Conservation (phyloP, 768 basidiomycete species). For the Cyclocybe cylindracea region DNA sequence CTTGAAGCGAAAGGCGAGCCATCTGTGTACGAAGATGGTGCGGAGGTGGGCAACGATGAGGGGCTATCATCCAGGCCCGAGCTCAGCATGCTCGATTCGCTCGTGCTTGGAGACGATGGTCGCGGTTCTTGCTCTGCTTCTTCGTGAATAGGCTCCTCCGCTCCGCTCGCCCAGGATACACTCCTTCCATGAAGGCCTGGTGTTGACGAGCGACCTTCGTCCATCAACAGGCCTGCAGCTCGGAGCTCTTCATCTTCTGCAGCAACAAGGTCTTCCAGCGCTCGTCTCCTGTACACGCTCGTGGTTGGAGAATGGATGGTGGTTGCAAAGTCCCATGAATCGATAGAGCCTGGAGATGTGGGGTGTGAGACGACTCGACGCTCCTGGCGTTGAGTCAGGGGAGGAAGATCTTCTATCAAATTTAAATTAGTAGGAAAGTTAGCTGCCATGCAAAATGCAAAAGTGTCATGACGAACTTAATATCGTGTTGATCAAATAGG, state of each 20-base stretch:
- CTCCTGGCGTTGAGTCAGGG: slow-evolving; percentile 73
- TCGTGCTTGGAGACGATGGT: slow-evolving; percentile 21
- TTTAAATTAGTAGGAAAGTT: neutral
- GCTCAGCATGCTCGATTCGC: slow-evolving; percentile 18
- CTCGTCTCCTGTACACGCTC: slow-evolving; percentile 24
- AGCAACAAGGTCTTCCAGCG: slow-evolving; percentile 24
- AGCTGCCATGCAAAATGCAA: neutral
- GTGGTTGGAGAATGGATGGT: slow-evolving; percentile 41
- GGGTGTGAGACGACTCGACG: slow-evolving; percentile 45
- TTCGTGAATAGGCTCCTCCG: slow-evolving; percentile 7
- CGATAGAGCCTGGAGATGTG: slow-evolving; percentile 50
- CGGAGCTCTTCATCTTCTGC: slow-evolving; percentile 23
- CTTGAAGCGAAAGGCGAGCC: slow-evolving; percentile 10
- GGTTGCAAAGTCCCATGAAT: slow-evolving; percentile 80
- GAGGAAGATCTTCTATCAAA: slow-evolving; percentile 62
- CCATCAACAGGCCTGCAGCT: slow-evolving; percentile 34
- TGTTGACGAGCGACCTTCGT: slow-evolving; percentile 18
- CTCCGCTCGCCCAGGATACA: slow-evolving; percentile 20
- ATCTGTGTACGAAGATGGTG: slow-evolving; percentile 15
- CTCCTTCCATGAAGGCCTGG: slow-evolving; percentile 11
- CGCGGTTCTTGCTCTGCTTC: slow-evolving; percentile 11
- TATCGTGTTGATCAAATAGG: slow-evolving; percentile 76
- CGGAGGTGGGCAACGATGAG: slow-evolving; percentile 14
- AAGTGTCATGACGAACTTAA: slow-evolving; percentile 43
- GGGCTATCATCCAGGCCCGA: slow-evolving; percentile 7